Base-by-base conservation (phyloP, 2,329 filamentous ascomycete species). In the Aureobasidium sp. region DNA sequence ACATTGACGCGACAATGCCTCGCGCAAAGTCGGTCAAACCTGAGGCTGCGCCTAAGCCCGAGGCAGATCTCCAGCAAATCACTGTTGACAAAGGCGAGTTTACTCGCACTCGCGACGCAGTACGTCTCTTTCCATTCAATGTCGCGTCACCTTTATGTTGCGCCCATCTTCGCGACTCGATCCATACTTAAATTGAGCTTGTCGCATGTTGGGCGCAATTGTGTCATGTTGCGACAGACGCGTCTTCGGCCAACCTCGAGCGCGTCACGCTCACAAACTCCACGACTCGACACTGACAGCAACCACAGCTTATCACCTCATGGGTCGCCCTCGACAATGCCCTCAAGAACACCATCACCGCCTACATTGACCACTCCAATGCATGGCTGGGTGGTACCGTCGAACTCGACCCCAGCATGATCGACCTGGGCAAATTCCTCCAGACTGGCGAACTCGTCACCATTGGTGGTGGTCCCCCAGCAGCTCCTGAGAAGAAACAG, bases 331-430 rank as follows among this genome's bases (percentile, higher is more conserved):
- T 97, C 56, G 85, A 92, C 71, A 85, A 87, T 64, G 84, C 91
- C 44, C 86, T 96, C 72, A 87, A 89, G 71, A 87, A 87, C 63
- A 87, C 96, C 69, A 87, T 89, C 66, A 83, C 85, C 70, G 90
- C 92, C 69, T 96, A 96, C 77, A 84, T 95, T 71, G 88, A 90
- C 72, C 91, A 96, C 80, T 92, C 89, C 69, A 91, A 92, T 74
- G 86, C 90, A 8, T 84, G 96, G 52, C 83, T 96, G 29, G 87
- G 87, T 29, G 71, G 69, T 63, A 70, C 70, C 36, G 64, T 66
- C 46, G 65, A 67, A 29, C 70, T 74, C 63, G 69, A 74, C 59
- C 65, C 53, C 20, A 57, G 53, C 50, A 48, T 51, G 17, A 56
- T 65, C 12, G 61, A 63, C 39, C 55, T 63, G 27, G 53, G 44